Percentiles rank a stretch among this genome's conserved stretches.
These are phyloP conservation scores for Helotiales sp. DNA, from an alignment of 2,329 filamentous ascomycete species.

Conservation along the genomic window DNA sequence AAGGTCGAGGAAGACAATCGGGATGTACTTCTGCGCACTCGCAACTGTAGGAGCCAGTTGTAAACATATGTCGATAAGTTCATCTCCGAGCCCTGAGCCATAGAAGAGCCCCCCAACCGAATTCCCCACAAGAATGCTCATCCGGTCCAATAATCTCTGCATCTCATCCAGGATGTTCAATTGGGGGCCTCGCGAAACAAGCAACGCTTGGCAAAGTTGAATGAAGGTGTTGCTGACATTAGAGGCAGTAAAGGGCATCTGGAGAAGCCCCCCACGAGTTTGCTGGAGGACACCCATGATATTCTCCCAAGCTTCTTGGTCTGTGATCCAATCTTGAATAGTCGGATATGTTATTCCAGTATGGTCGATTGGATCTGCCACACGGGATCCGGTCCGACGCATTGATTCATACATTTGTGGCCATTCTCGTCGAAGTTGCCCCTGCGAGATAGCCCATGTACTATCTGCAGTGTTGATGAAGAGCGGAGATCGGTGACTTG, in stretches of 20 bases:
- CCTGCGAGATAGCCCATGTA: background rate
- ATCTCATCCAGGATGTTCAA: background rate
- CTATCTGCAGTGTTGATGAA: background rate
- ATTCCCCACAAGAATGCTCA: background rate
- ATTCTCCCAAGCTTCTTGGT: background rate
- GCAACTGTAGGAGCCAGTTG: background rate
- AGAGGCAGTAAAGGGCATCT: background rate
- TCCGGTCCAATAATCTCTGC: background rate
- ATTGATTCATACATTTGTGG: background rate
- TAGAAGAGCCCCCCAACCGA: background rate
- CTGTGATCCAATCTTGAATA: background rate
- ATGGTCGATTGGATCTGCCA: background rate
- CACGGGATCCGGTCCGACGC: background rate
- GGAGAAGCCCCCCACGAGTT: background rate
- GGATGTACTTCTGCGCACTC: background rate
- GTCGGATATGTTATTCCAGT: background rate
- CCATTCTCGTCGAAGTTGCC: background rate
- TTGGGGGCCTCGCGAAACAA: background rate
- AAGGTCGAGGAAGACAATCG: background rate
- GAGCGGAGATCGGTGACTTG: background rate
- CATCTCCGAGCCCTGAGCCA: background rate
- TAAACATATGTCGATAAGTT: background rate
- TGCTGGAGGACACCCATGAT: background rate
- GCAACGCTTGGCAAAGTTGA: background rate
- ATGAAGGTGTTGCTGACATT: background rate